Evolutionary conservation across 2,329 filamentous ascomycete genomes (phyloP), one percentile per base, ranked within the genome.

Genomic region (Aureobasidium zeae): DNA sequence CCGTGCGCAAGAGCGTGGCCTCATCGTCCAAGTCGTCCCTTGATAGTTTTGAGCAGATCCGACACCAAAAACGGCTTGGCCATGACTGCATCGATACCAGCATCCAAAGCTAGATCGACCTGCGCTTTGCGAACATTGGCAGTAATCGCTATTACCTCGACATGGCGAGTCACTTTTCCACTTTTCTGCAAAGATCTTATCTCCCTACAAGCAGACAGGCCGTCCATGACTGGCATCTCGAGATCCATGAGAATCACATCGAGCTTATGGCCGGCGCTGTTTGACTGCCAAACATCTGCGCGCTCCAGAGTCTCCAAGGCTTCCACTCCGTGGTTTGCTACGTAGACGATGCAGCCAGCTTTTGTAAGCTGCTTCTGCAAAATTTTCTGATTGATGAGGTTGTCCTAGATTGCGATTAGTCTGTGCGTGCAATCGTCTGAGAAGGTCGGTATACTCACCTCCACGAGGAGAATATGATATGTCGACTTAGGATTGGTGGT

Each of bases 171-270:
- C 29, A 49, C 34, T 12, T 47, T 39, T 12, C 48, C 48, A 7
- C 33, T 15, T 17, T 30, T 15, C 38, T 58, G 49, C 31, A 52
- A 48, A 9, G 50, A 50, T 19, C 56, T 48, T 21, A 59, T 57
- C n/a, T 49, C 43, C 15, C 50, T 41, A 11, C 51, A 46, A 32
- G 54, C 56, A 2, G 48, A 51, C 4, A 57, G 42, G 3, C 56
- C 56, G 38, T 57, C 50, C 49, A 56, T 56, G 19, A 56, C 48
- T 1, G 56, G 56, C 56, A 88, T 88, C 55, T 87, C 83, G 36
- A 86, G 69, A 56, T 88, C 84, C 83, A 88, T 86, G 5, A 88
- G 62, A 11, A 88, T 79, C 34, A 86, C 54, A 24, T 37, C 35
- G 11, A 50, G 24, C 11, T 43, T 24, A 12, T 20, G 43, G 17